A percentile compares a stretch with the other conserved stretches of the same genome.
Evolutionary conservation across 129 eudicot genomes (phyloP).

Genomic region (Lonicera japonica): DNA sequence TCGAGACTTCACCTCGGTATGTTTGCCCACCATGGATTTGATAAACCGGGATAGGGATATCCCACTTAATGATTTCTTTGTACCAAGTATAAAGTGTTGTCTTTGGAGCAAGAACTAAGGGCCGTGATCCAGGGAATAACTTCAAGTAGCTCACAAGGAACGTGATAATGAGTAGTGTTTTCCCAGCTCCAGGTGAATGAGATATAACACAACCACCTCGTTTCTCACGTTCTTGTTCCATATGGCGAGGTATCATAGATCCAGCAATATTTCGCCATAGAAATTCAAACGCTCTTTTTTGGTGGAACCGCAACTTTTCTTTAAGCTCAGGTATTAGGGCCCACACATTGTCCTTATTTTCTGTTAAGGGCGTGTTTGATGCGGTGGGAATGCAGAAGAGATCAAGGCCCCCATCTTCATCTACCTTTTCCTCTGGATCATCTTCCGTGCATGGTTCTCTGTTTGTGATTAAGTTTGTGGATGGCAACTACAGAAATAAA

Average conservation of each 20-base stretch:
- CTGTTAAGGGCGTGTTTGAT: constrained; percentile 39
- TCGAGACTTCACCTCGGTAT: constrained; percentile 70
- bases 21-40: constrained; percentile 99
- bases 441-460: constrained; percentile 53
- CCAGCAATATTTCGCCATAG: constrained; percentile 98
- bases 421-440: constrained; percentile 30
- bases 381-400: constrained; percentile 52
- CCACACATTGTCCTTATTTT: constrained; percentile 71
- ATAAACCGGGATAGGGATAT: constrained; percentile 86
- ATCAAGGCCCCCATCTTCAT: constrained; percentile 41
- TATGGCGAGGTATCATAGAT: constrained; percentile 57
- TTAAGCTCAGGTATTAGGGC: constrained; percentile 76
- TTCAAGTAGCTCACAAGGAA: constrained; percentile 92
- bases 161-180: constrained; percentile 80
- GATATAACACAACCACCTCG: constrained; percentile 98
- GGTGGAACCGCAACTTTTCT: constrained; percentile 72
- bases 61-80: constrained; percentile 94
- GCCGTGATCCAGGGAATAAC: constrained; percentile 86
- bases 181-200: constrained; percentile 99
- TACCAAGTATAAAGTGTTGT: constrained; percentile 97
- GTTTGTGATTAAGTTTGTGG: constrained; percentile 32
- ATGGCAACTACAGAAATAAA: constrained; percentile 33
- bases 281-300: constrained; percentile 82
- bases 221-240: constrained; percentile 52
- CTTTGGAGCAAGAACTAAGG: constrained; percentile 94